phyloP scores from a whole-genome alignment of 345 rosid species.

The Euphorbia peplus region DNA sequence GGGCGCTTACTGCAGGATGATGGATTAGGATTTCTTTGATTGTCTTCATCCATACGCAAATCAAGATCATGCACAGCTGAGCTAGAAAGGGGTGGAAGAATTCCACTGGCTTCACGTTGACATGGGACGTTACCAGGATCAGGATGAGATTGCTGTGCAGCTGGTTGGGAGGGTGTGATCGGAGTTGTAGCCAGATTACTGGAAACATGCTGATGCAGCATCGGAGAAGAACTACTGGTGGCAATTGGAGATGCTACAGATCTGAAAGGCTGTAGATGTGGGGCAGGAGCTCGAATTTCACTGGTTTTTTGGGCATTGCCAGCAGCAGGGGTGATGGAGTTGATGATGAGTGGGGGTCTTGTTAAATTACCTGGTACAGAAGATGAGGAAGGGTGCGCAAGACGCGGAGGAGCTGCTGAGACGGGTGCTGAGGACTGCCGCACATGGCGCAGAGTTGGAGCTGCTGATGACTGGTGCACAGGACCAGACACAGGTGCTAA shows the following conservation, averaged over 20 bases:
- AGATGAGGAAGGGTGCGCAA: slow-evolving; percentile 8
- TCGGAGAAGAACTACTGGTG: slow-evolving; percentile 18
- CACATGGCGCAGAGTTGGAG: neutral
- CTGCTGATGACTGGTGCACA: slow-evolving; percentile 19
- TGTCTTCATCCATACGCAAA: slow-evolving; percentile 19
- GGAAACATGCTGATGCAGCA: slow-evolving; percentile 18
- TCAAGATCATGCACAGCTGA: slow-evolving; percentile 23
- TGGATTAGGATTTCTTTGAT: slow-evolving; percentile 14
- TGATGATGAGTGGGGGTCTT: slow-evolving; percentile 38
- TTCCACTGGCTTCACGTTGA: slow-evolving; percentile 11
- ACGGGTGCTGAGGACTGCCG: slow-evolving; percentile 13
- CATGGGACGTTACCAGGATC: slow-evolving; percentile 1
- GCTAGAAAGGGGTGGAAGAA: slow-evolving; percentile 10
- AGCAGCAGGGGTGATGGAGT: slow-evolving; percentile 26
- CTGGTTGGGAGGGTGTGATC: slow-evolving; percentile 16
- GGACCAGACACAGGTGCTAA: slow-evolving; percentile 3
- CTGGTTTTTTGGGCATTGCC: slow-evolving; percentile 31
- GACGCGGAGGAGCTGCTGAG: slow-evolving; percentile 9
- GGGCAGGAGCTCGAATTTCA: slow-evolving; percentile 51
- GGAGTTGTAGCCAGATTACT: slow-evolving; percentile 13
- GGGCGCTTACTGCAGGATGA: slow-evolving; percentile 13
- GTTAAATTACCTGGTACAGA: slow-evolving; percentile 18
- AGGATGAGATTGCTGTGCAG: slow-evolving; percentile 18
- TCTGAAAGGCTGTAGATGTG: slow-evolving; percentile 49
- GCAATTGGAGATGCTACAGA: slow-evolving; percentile 27